Evolutionary conservation across 108 stramenopile species (phyloP), one percentile per base, ranked within the genome.

Genomic region (Skeletonema grethae): DNA sequence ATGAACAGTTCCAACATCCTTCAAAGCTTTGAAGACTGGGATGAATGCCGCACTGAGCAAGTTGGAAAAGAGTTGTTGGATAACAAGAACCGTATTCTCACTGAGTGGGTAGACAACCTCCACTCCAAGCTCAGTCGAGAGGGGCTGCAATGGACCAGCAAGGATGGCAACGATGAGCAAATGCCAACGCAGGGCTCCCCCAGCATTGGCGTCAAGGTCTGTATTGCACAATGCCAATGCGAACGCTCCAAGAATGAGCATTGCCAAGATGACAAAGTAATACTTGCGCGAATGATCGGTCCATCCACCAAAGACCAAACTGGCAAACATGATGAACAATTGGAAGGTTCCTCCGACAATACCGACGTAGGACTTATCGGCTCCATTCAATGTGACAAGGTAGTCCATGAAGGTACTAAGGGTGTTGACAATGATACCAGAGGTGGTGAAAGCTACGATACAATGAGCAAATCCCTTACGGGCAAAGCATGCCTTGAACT

Each of bases 391-490:
- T 11, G 90, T 86, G 29, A 95, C 91, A 11, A 95, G 83, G 65
- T 95, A 95, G 73, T 95, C 94, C 94, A 95, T 95, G 75, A 77
- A 95, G 2, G 94, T 95, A n/a, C 88, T 89, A 15, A 95, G 70
- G 0, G 94, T 95, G 64, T 95, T 95, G 77, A 95, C 90, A 30
- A 95, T 90, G 59, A 95, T 92, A 15, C 91, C 94, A 18, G 84
- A 84, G 10, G 88, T 91, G 7, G 94, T 91, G 58, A 95, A 95
- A 5, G 91, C 80, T 11, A 88, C 90, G 31, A 95, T 81, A 35
- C 87, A 85, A 57, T 95, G 94, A 46, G 88, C 70, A 68, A 95
- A 95, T 0, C 94, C 94, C 24, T 68, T 73, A 20, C 94, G 84
- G 6, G 87, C 69, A 53, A 95, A 86, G 67, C 94, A 95, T 43